A percentile compares a stretch with the other conserved stretches of the same genome.
Conservation (phyloP, 306 rosid genomes). For the Vigna radiata region DNA sequence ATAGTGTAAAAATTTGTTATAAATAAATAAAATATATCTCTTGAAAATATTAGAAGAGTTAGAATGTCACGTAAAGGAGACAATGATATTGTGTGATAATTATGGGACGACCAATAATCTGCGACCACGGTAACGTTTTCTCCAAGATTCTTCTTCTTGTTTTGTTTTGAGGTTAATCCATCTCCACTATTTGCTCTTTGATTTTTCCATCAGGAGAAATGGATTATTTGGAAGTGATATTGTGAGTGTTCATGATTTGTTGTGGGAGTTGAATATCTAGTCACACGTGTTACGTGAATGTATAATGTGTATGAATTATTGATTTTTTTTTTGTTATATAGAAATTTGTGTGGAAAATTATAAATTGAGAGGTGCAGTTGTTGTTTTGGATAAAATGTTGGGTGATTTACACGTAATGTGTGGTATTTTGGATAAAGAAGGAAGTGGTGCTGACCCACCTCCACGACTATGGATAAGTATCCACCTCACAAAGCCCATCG, state of each 20-base stretch:
- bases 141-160: neutral
- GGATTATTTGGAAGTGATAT: no score
- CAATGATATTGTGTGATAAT: neutral
- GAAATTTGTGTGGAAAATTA: neutral
- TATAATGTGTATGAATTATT: neutral
- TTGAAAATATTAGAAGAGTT: neutral
- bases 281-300: neutral
- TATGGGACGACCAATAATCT: neutral
- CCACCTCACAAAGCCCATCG: slow-evolving; percentile 47
- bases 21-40: neutral
- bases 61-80: neutral
- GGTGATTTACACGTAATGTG: slow-evolving; percentile 39
- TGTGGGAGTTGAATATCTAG: neutral
- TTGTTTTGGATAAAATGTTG: slow-evolving; percentile 32
- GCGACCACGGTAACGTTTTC: neutral
- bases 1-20: neutral
- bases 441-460: slow-evolving; percentile 27
- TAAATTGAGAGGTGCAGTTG: neutral
- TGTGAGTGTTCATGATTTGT: no score
- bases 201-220: no score
- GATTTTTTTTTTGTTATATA: neutral
- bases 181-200: neutral
- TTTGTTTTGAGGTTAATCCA: neutral
- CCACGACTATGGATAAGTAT: slow-evolving; percentile 38
- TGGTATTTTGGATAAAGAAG: neutral